Evolutionary conservation across 108 stramenopile species (phyloP).

Genomic region (Asterionellopsis glacialis): DNA sequence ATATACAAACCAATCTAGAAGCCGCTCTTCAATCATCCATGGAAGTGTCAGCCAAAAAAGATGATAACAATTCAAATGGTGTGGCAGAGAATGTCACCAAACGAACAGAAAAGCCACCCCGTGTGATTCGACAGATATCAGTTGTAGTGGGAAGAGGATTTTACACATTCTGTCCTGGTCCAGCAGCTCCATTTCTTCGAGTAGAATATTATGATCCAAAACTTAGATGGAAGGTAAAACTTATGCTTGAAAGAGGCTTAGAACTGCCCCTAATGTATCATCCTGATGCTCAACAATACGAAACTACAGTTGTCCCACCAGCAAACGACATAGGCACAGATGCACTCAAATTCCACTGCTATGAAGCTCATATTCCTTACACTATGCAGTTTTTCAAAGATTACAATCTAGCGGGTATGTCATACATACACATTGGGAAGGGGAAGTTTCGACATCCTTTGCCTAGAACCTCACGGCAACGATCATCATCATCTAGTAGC

Average conservation of each 20-base stretch:
- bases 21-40: conserved; percentile 30
- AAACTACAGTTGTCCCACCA: conserved; percentile 19
- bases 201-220: conserved; percentile 86
- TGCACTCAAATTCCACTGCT: conserved; percentile 70
- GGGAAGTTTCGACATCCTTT: conserved; percentile 51
- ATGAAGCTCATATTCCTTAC: conserved; percentile 89
- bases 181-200: conserved; percentile 59
- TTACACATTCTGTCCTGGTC: conserved; percentile 79
- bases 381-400: conserved; percentile 91
- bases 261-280: conserved; percentile 54
- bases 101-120: not conserved
- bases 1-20: conserved; percentile 33
- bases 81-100: not conserved
- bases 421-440: conserved; percentile 61
- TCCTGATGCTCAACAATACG: conserved; percentile 66
- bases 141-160: conserved; percentile 79
- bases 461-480: conserved; percentile 29
- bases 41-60: not conserved
- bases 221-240: conserved; percentile 76
- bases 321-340: conserved; percentile 20
- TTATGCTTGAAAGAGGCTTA: conserved; percentile 68
- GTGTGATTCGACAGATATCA: conserved; percentile 60
- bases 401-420: conserved; percentile 70
- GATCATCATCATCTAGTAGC: not conserved
- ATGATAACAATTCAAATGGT: conserved; percentile 3